Base-by-base conservation (phyloP, 176 grass and related monocot genomes). In the Ensete ventricosum region DNA sequence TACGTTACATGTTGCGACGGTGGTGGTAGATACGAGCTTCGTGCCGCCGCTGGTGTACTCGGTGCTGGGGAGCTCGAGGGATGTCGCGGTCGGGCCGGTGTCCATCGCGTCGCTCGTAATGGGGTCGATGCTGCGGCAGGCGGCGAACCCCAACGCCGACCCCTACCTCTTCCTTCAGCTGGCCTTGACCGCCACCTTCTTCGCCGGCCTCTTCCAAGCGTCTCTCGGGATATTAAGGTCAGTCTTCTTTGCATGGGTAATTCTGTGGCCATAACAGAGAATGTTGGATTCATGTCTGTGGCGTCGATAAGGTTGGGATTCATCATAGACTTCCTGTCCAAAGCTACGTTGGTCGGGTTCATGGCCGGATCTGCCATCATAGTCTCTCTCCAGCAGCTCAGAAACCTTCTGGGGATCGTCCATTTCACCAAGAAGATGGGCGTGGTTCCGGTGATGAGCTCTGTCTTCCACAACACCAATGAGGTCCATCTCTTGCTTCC, bases 321-420 rank as follows among this genome's bases (percentile, higher is more conserved):
- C 85, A 82, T 98, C 74, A 91, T 98, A 77, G 94, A 98, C 3
- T 98, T 98, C 54, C 17, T 98, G 51, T 98, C 94, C 50, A 91
- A 91, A 82, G 90, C 94, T 62, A 98, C 94, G 52, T 85, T 98
- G 53, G 84, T 89, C 2, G 94, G 94, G 19, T 98, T 98, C 90
- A 98, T 98, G 94, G 94, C 94, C 16, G 94, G 94, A 50, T 90
- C 94, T 1, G 94, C 94, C n/a, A 81, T 98, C 52, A 98, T 98
- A 77, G 94, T 98, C 50, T 85, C 84, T 16, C 90, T 98, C 55
- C 90, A 98, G 85, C 94, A 98, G 87, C 90, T 98, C 11, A 93
- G 90, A 79, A 88, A 84, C 50, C 80, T 98, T 12, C 49, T 93
- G 14, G 94, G 94, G 9, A 98, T 98, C 82, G 77, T 88, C 25